These are phyloP conservation scores for Begonia loranthoides DNA, from an alignment of 306 rosid genomes.

Conservation along the genomic window DNA sequence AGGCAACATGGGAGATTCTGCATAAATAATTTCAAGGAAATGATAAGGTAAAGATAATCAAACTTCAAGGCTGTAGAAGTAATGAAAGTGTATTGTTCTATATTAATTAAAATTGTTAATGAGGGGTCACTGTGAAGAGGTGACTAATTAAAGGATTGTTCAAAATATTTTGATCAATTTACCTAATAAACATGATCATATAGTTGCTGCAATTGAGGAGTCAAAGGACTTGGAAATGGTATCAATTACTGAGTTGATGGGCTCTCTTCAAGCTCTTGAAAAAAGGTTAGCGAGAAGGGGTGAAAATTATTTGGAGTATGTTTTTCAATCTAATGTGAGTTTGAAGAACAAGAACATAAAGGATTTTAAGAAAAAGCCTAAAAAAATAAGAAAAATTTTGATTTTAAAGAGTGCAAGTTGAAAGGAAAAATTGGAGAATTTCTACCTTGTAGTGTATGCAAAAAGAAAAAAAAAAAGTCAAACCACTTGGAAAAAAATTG, in stretches of 20 bases:
- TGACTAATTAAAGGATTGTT: background rate
- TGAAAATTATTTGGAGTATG: background rate
- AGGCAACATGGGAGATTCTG: background rate
- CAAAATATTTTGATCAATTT: background rate
- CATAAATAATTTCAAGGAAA: background rate
- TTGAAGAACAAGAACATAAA: background rate
- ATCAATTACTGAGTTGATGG: background rate
- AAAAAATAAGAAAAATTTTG: background rate
- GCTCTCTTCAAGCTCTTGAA: slow-evolving; percentile 2
- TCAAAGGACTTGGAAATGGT: background rate
- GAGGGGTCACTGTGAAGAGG: background rate
- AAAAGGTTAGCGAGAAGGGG: background rate
- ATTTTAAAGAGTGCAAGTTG: background rate
- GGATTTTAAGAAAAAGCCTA: background rate
- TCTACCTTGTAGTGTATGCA: background rate
- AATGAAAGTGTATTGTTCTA: background rate
- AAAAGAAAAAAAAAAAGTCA: background rate
- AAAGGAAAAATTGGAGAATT: background rate
- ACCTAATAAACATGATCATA: background rate
- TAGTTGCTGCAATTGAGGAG: background rate
- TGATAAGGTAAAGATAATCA: background rate
- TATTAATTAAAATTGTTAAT: background rate
- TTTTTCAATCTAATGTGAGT: background rate
- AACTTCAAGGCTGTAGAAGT: slow-evolving; percentile 1
- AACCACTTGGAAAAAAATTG: background rate